Evolutionary conservation across 2,329 filamentous ascomycete genomes (phyloP), one percentile per base, ranked within the genome.

Genomic region (Alternaria viburni): DNA sequence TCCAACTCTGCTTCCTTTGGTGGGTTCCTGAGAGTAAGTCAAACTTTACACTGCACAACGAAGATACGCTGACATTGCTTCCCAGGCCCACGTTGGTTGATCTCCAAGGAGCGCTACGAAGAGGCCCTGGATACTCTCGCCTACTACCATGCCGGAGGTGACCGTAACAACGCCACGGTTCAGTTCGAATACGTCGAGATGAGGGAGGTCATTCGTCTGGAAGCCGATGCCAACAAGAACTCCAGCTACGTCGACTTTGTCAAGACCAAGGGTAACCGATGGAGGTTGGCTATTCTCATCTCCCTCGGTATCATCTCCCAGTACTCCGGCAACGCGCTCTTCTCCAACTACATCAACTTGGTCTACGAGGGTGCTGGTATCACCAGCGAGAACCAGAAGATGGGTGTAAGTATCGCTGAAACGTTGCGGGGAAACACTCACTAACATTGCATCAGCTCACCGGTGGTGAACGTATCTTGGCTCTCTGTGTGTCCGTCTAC

Each of bases 141-240:
- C 49, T 86, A 88, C 71, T 88, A 89, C 71, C 90, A 91, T 70
- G 88, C 85, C 23, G 86, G 87, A 23, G 88, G 88, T 45, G 83
- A 89, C 71, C 75, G 74, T 47, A 82, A 86, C 74, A 86, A 90
- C 70, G 74, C 86, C 4, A 87, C 87, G 1, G 89, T 91, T 11
- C 86, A 89, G 69, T 89, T 89, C 74, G 87, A 91, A 74, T 90
- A 86, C 76, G 84, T 84, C 57, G 89, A 91, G 79, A 91, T 91
- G 79, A 86, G 85, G 70, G 85, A 89, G 70, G 89, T 88, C 13
- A 86, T 91, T 64, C 78, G 81, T 45, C 79, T 88, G 68, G 89
- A 91, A 73, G 83, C 83, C 61, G 76, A 83, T 52, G 80, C 81
- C 49, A 78, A 82, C 57, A 82, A 74, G 51, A 79, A 82, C 17